Evolutionary conservation across 1,284 basidiomycete species (phyloP).

Genomic region (Melampsora medusae): DNA sequence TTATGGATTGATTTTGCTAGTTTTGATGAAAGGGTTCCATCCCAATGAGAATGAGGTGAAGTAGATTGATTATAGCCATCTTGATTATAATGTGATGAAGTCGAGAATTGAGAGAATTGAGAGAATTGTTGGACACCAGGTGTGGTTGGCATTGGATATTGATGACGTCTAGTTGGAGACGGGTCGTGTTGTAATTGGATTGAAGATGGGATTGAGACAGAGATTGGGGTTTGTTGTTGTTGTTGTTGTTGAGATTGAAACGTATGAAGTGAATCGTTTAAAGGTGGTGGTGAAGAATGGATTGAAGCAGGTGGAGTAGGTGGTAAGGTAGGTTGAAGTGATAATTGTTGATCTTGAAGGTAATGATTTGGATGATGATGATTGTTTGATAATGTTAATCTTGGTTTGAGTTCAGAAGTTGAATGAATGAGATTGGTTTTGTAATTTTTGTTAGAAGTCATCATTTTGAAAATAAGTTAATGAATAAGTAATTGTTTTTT

Average conservation of each 20-base stretch:
- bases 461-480: too few species aligned
- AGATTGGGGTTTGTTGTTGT: neutral
- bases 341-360: neutral
- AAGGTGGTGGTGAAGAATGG: neutral
- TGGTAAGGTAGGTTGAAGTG: neutral
- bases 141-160: constrained; percentile 38
- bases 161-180: neutral
- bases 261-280: neutral
- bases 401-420: too few species aligned
- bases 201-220: neutral
- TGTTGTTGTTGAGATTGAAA: neutral
- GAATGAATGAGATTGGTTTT: too few species aligned
- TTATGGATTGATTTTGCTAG: neutral
- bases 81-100: neutral
- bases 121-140: constrained; percentile 15
- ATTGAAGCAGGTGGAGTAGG: constrained; percentile 10
- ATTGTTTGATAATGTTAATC: too few species aligned
- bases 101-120: neutral
- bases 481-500: too few species aligned
- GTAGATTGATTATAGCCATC: neutral
- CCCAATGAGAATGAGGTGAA: neutral
- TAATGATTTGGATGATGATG: too few species aligned
- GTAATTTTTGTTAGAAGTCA: too few species aligned
- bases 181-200: neutral
- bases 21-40: neutral